These are phyloP conservation scores for Quillaja saponaria DNA, from an alignment of 306 rosid genomes.

Conservation along the genomic window DNA sequence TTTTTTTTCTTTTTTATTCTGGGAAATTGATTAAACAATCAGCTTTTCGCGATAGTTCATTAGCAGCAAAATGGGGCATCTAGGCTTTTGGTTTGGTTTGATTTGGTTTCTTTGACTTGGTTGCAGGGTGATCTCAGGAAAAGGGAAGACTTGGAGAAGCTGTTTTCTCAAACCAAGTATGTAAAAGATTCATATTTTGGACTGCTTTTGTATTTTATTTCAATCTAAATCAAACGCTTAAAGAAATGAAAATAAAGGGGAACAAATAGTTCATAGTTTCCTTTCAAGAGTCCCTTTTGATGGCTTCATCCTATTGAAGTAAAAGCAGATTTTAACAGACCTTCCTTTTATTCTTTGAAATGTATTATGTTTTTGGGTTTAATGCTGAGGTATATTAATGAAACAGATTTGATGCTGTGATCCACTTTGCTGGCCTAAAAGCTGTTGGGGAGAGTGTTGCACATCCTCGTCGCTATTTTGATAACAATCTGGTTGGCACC, in stretches of 20 bases:
- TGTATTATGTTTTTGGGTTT: too few species aligned
- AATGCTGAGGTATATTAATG: conserved; percentile 10
- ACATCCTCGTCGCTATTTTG: conserved; percentile 66
- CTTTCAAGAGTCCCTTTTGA: too few species aligned
- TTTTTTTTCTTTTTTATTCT: too few species aligned
- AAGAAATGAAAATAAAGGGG: too few species aligned
- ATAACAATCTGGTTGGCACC: conserved; percentile 74
- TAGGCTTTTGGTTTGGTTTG: not conserved
- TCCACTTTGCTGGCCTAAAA: conserved; percentile 88
- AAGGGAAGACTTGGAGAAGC: conserved; percentile 71
- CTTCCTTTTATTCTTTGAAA: not conserved
- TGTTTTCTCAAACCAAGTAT: conserved; percentile 65
- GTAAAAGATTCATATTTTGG: not conserved
- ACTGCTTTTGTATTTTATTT: too few species aligned
- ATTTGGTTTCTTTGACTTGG: conserved; percentile 7
- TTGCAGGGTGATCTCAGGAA: conserved; percentile 76
- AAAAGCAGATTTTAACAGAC: too few species aligned
- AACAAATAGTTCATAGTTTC: not conserved
- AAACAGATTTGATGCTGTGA: conserved; percentile 82
- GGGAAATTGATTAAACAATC: too few species aligned
- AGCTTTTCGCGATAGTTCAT: not conserved
- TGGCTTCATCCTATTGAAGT: too few species aligned
- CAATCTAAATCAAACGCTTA: too few species aligned
- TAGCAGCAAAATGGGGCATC: not conserved
- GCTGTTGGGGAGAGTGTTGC: conserved; percentile 91